These are phyloP conservation scores for Kwoniella sp. DNA, from an alignment of 768 basidiomycete species.

Conservation along the genomic window DNA sequence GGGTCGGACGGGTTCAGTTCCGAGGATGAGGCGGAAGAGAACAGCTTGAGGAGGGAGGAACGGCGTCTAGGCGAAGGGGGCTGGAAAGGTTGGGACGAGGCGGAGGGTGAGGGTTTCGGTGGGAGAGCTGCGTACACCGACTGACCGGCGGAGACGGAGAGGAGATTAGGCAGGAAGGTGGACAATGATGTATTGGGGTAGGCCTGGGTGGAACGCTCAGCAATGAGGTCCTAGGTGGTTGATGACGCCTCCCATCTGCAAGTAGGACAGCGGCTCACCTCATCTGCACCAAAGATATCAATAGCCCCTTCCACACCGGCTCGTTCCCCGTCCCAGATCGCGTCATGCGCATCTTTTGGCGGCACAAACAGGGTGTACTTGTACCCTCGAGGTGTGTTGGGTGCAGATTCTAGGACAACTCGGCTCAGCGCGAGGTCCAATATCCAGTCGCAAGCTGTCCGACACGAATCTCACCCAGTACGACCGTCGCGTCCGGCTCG, in stretches of 20 bases:
- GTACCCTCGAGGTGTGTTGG: slow-evolving; percentile 68
- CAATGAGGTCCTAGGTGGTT: too few species aligned
- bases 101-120: slow-evolving; percentile 41
- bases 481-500: slow-evolving; percentile 82
- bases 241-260: too few species aligned
- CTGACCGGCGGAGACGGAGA: slow-evolving; percentile 45
- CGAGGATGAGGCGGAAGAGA: slow-evolving; percentile 29
- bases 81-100: slow-evolving; percentile 40
- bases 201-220: slow-evolving; percentile 11
- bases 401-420: slow-evolving; percentile 58
- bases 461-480: slow-evolving; percentile 60
- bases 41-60: slow-evolving; percentile 59
- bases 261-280: slow-evolving; percentile 49
- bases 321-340: slow-evolving; percentile 88
- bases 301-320: slow-evolving; percentile 66
- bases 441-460: not conserved
- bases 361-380: slow-evolving; percentile 77
- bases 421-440: not conserved
- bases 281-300: slow-evolving; percentile 71
- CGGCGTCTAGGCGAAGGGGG: slow-evolving; percentile 53
- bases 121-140: slow-evolving; percentile 55
- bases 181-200: slow-evolving; percentile 36
- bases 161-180: slow-evolving; percentile 59
- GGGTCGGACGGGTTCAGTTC: slow-evolving; percentile 27
- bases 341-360: slow-evolving; percentile 68